Percentiles rank a stretch among this genome's conserved stretches.
Conservation (phyloP, 768 basidiomycete genomes). For the Tylopilus rubrobrunneus region DNA sequence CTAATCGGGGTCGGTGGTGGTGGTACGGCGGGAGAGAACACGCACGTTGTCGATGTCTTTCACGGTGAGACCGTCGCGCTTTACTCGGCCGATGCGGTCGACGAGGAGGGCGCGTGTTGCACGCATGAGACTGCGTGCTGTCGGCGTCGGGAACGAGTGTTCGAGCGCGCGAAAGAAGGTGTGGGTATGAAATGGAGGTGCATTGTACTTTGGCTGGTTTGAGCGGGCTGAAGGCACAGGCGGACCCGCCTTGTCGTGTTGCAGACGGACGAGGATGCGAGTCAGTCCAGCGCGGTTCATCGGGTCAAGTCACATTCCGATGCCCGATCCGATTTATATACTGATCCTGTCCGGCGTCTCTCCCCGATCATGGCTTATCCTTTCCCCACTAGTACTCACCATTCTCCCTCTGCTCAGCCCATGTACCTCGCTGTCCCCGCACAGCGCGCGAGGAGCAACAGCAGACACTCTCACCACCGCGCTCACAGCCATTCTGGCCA, state of each 20-base stretch:
- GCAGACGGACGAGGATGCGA: slow-evolving; percentile 15
- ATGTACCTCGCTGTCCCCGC: slow-evolving; percentile 6
- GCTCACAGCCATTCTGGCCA: slow-evolving; percentile 5
- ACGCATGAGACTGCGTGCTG: slow-evolving; percentile 78
- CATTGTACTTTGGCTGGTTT: slow-evolving; percentile 41
- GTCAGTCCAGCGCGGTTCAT: background rate
- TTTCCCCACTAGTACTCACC: slow-evolving; percentile 15
- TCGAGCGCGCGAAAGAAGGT: slow-evolving; percentile 69
- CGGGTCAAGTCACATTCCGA: slow-evolving; percentile 3
- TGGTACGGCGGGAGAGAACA: background rate
- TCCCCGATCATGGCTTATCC: slow-evolving; percentile 17
- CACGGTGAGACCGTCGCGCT: slow-evolving; percentile 62
- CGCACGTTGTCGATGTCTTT: slow-evolving; percentile 84
- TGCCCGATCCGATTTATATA: slow-evolving; percentile 12
- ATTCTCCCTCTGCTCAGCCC: background rate
- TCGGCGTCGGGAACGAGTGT: slow-evolving; percentile 66
- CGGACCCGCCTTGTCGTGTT: slow-evolving; percentile 14
- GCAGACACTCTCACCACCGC: slow-evolving; percentile 15
- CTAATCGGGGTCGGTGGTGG: slow-evolving; percentile 35
- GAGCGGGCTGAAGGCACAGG: slow-evolving; percentile 15
- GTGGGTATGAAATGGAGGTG: slow-evolving; percentile 83
- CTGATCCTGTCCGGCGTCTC: background rate
- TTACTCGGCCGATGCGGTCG: slow-evolving; percentile 68
- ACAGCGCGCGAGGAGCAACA: slow-evolving; percentile 12
- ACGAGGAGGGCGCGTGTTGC: slow-evolving; percentile 78